Conservation (phyloP, 2,329 filamentous ascomycete species). For the Nemania sp. region DNA sequence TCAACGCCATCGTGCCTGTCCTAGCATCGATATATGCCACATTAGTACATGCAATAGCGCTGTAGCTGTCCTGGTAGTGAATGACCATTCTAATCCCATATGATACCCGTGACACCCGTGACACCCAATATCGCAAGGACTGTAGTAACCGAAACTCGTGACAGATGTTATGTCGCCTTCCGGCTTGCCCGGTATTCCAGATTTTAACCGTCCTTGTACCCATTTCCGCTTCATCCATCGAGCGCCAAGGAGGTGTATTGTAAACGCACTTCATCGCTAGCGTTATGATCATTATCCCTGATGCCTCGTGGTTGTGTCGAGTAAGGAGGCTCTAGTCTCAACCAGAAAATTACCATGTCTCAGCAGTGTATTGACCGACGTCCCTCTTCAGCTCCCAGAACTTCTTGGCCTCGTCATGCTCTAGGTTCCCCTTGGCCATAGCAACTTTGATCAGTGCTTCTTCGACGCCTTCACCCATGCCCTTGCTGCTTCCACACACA, state of each 20-base stretch:
- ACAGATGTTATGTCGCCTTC: background rate
- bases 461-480: constrained; percentile 97
- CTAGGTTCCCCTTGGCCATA: constrained; percentile 88
- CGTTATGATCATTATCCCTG: too few species aligned
- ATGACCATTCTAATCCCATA: background rate
- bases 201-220: constrained; percentile 10
- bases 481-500: constrained; percentile 91
- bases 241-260: background rate
- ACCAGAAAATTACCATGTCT: constrained; percentile 59
- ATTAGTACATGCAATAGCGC: background rate
- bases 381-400: constrained; percentile 95
- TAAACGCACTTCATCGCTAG: too few species aligned
- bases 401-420: constrained; percentile 75
- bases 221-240: constrained; percentile 1
- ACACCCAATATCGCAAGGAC: background rate
- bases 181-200: constrained; percentile 10
- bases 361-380: constrained; percentile 92
- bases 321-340: too few species aligned
- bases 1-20: background rate
- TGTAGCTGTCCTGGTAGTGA: background rate
- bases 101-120: background rate
- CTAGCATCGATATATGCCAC: background rate
- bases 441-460: constrained; percentile 84
- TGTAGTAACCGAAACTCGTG: background rate
- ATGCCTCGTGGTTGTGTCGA: too few species aligned